These are phyloP conservation scores for Oemleria cerasiformis DNA, from an alignment of 306 rosid species.

Conservation along the genomic window DNA sequence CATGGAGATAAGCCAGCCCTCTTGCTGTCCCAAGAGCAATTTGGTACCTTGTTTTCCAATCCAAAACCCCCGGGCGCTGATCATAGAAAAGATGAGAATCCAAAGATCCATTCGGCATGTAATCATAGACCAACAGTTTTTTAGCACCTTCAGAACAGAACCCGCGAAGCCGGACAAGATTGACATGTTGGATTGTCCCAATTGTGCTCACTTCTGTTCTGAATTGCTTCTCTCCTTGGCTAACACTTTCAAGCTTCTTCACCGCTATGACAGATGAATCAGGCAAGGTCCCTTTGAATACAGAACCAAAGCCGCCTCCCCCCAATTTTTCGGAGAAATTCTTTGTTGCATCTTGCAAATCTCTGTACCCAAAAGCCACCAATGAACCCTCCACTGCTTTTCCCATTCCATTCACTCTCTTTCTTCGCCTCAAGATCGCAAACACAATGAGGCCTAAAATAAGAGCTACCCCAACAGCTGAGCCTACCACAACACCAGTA, in stretches of 20 bases:
- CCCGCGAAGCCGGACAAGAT: conserved; percentile 81
- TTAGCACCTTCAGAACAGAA: conserved; percentile 76
- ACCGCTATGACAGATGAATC: conserved; percentile 75
- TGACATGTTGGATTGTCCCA: conserved; percentile 82
- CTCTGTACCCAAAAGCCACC: conserved; percentile 67
- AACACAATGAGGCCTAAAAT: conserved; percentile 35
- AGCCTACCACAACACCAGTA: conserved; percentile 44
- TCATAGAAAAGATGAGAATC: conserved; percentile 50
- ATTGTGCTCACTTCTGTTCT: conserved; percentile 81
- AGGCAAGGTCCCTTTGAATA: conserved; percentile 71
- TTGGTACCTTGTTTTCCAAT: conserved; percentile 75
- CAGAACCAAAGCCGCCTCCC: conserved; percentile 91
- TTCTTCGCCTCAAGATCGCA: conserved; percentile 37
- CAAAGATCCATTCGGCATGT: conserved; percentile 76
- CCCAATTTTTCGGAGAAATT: conserved; percentile 85
- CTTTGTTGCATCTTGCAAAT: conserved; percentile 76
- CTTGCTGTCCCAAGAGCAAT: conserved; percentile 82
- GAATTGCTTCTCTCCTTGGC: conserved; percentile 94
- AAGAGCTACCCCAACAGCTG: conserved; percentile 32
- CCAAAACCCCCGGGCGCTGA: conserved; percentile 34
- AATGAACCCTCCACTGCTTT: conserved; percentile 65
- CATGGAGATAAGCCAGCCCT: conserved; percentile 79
- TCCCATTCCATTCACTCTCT: conserved; percentile 31
- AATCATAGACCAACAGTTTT: conserved; percentile 74
- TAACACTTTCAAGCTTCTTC: conserved; percentile 75